phyloP scores from a whole-genome alignment of 805 yeast species.

The Candida koratica region DNA sequence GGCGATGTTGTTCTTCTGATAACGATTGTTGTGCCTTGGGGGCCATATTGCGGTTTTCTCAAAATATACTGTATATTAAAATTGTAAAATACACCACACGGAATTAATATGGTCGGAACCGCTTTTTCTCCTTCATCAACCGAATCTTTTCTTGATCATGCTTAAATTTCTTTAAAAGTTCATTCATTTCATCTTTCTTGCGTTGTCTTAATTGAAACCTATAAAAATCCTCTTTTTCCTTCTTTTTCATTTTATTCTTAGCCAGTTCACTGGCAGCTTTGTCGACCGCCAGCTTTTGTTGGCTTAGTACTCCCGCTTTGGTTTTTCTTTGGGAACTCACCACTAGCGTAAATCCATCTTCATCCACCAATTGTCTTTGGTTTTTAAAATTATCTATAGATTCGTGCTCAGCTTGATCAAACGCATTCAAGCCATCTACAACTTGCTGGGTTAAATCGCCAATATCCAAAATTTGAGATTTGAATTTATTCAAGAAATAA shows the following conservation, averaged over 20 bases:
- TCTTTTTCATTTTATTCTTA: constrained; percentile 55
- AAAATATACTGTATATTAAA: neutral
- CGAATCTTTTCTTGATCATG: constrained; percentile 85
- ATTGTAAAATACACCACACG: too few species aligned
- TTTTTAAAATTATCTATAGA: constrained; percentile 52
- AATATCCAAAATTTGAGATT: constrained; percentile 41
- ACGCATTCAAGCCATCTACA: constrained; percentile 57
- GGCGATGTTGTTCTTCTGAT: constrained; percentile 2
- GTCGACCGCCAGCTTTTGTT: constrained; percentile 37
- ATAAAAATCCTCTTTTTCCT: constrained; percentile 87
- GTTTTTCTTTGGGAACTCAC: constrained; percentile 85
- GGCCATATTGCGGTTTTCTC: neutral
- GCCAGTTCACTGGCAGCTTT: constrained; percentile 35
- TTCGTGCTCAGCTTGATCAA: constrained; percentile 66
- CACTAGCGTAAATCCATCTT: constrained; percentile 90
- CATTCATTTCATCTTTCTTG: constrained; percentile 90
- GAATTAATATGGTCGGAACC: constrained; percentile 76
- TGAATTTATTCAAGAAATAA: constrained; percentile 40
- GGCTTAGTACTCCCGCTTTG: constrained; percentile 63
- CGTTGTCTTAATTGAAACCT: constrained; percentile 92
- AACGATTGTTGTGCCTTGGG: constrained; percentile 3
- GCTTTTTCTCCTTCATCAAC: constrained; percentile 72
- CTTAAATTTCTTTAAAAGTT: constrained; percentile 75
- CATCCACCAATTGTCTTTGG: constrained; percentile 69
- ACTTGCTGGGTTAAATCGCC: constrained; percentile 53